A percentile compares a stretch with the other conserved stretches of the same genome.
These are phyloP conservation scores for Filosporella fistucella DNA, from an alignment of 495 filamentous ascomycete species.

Conservation along the genomic window DNA sequence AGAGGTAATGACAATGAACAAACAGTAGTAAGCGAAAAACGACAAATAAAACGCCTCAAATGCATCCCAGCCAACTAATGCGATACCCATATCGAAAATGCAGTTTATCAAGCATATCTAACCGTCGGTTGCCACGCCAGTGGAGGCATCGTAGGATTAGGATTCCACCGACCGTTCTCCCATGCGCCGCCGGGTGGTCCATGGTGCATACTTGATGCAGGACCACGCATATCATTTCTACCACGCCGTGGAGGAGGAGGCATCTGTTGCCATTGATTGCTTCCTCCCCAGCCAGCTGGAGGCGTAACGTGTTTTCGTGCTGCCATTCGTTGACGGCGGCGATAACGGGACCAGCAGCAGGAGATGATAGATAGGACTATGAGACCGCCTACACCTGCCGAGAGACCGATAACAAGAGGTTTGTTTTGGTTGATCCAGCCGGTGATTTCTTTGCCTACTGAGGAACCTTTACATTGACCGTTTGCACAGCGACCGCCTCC, in stretches of 20 bases:
- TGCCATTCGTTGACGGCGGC: conserved; percentile 27
- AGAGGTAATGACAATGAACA: no score
- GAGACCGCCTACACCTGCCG: conserved; percentile 60
- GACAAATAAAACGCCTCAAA: no score
- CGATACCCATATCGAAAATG: no score
- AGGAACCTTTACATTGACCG: conserved; percentile 64
- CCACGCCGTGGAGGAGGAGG: background rate
- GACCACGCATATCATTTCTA: background rate
- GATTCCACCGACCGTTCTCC: conserved; percentile 11
- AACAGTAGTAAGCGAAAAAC: no score
- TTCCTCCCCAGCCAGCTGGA: conserved; percentile 6
- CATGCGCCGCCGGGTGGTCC: background rate
- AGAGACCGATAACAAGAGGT: conserved; percentile 72
- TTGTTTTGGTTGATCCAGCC: conserved; percentile 69
- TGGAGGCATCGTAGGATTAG: background rate
- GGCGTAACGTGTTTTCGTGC: conserved; percentile 1
- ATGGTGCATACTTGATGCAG: background rate
- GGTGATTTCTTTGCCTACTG: conserved; percentile 52
- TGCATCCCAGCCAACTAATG: no score
- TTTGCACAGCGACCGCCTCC: conserved; percentile 76
- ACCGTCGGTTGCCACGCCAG: conserved; percentile 18
- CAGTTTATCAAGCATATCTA: conserved; percentile 21
- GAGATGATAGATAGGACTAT: conserved; percentile 56
- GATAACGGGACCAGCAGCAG: conserved; percentile 55
- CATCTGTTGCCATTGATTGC: background rate